Conservation (phyloP, 805 yeast species). For the Komagataella kurtzmanii region DNA sequence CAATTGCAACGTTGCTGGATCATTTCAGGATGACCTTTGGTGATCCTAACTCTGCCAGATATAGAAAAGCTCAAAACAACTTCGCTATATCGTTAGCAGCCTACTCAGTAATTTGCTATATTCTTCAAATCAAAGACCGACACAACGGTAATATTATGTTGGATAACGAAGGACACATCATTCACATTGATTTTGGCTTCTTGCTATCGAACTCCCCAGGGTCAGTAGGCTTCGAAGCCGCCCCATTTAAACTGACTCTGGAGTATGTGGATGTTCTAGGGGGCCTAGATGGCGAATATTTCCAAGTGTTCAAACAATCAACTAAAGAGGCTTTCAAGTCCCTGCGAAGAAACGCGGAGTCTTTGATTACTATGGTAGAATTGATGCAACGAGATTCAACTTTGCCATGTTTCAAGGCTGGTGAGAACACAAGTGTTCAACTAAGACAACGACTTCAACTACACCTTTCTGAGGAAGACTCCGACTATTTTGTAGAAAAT, state of each 20-base stretch:
- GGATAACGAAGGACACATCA: conserved; percentile 89
- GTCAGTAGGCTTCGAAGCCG: conserved; percentile 93
- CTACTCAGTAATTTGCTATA: conserved; percentile 80
- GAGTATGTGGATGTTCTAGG: conserved; percentile 87
- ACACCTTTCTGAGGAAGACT: conserved; percentile 57
- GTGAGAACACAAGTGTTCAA: conserved; percentile 69
- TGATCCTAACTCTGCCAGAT: conserved; percentile 33
- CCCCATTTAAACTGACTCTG: conserved; percentile 84
- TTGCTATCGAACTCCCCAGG: conserved; percentile 92
- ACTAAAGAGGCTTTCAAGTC: conserved; percentile 66
- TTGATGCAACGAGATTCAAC: conserved; percentile 87
- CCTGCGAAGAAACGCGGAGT: conserved; percentile 60
- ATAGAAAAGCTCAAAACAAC: conserved; percentile 67
- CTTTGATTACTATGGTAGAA: conserved; percentile 72
- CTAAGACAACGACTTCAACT: conserved; percentile 74
- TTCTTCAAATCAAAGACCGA: conserved; percentile 88
- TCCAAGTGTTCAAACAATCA: conserved; percentile 42
- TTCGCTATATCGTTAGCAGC: conserved; percentile 84
- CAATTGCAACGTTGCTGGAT: conserved; percentile 60
- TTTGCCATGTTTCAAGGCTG: conserved; percentile 85
- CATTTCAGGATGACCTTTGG: conserved; percentile 77
- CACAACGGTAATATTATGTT: conserved; percentile 97
- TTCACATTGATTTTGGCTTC: conserved; percentile 93
- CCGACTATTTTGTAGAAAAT: conserved; percentile 68
- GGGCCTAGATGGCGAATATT: conserved; percentile 54